Evolutionary conservation across 2,329 filamentous ascomycete species (phyloP).

Genomic region (Aspergillus sp.): DNA sequence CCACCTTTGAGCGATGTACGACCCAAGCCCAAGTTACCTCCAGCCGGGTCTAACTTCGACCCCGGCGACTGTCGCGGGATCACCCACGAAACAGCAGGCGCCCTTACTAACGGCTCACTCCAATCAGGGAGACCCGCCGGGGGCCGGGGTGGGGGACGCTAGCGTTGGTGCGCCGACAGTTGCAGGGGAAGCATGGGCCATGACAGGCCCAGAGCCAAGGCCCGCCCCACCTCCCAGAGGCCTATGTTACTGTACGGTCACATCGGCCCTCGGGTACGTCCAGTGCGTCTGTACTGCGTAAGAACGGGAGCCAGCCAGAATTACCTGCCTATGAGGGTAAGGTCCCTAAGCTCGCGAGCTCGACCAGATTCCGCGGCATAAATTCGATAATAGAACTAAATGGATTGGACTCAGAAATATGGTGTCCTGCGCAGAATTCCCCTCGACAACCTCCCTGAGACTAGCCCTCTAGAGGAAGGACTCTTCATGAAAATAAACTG

Average conservation of each 20-base stretch:
- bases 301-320: no score
- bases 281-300: no score
- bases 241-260: conserved; percentile 7
- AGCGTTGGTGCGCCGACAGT: conserved; percentile 2
- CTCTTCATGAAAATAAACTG: neutral
- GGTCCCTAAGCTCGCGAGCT: no score
- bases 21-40: neutral
- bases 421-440: neutral
- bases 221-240: conserved; percentile 9
- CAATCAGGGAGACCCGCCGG: neutral
- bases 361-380: no score
- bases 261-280: conserved; percentile 2
- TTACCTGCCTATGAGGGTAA: no score
- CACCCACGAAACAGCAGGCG: conserved; percentile 19
- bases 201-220: conserved; percentile 20
- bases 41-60: conserved; percentile 11
- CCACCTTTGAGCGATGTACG: neutral
- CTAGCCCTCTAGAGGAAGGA: neutral
- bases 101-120: neutral
- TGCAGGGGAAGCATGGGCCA: conserved; percentile 19
- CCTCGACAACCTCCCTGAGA: neutral
- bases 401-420: no score
- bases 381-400: no score
- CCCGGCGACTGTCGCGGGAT: conserved; percentile 22
- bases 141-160: conserved; percentile 4